Evolutionary conservation across 495 filamentous ascomycete genomes (phyloP).

Genomic region (Penicillium egyptiacum): DNA sequence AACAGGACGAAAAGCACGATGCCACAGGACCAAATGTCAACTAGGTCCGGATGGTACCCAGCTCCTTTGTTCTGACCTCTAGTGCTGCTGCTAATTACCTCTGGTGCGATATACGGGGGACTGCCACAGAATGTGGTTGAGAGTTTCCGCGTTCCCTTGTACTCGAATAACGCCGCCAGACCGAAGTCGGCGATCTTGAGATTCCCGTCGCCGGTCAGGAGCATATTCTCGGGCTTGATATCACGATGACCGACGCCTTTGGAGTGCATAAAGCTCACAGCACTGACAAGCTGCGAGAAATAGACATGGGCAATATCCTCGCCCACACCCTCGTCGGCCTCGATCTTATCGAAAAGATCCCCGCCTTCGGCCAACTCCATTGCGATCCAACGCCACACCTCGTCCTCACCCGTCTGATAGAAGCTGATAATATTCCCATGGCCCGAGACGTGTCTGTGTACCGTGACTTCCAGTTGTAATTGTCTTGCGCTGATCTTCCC

Average conservation of each 20-base stretch:
- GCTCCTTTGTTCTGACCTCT: constrained; percentile 50
- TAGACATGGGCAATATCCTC: constrained; percentile 96
- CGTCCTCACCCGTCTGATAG: constrained; percentile 82
- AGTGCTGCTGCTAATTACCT: constrained; percentile 64
- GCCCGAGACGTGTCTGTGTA: constrained; percentile 82
- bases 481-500: constrained; percentile 88
- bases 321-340: constrained; percentile 87
- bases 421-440: constrained; percentile 93
- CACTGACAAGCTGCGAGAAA: constrained; percentile 87
- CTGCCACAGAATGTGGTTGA: constrained; percentile 91
- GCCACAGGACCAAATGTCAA: constrained; percentile 96
- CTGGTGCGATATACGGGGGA: constrained; percentile 95
- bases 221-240: constrained; percentile 89
- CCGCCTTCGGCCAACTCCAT: constrained; percentile 97
- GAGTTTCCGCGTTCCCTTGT: constrained; percentile 74
- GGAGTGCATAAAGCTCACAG: constrained; percentile 92
- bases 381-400: constrained; percentile 93
- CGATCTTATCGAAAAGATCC: constrained; percentile 99
- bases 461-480: constrained; percentile 80
- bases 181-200: constrained; percentile 98
- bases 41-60: constrained; percentile 79
- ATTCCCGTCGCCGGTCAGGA: constrained; percentile 77
- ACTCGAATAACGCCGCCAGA: constrained; percentile 87
- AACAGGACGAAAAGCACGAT: constrained; percentile 95
- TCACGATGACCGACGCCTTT: constrained; percentile 87